Base-by-base conservation (phyloP, 495 filamentous ascomycete genomes). In the Amniculicola lignicola region DNA sequence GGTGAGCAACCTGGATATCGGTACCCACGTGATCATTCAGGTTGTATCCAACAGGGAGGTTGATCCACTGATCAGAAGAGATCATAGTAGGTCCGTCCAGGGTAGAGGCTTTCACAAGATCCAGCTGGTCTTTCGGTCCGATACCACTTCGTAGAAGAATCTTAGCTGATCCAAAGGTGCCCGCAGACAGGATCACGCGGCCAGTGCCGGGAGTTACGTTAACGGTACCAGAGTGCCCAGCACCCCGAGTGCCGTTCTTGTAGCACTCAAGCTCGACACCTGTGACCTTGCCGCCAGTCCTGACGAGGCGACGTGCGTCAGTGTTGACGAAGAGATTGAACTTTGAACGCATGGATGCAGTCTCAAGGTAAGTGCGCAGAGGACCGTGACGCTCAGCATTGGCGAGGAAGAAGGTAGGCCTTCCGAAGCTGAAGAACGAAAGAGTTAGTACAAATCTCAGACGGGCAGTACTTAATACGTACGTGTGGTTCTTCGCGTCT, bases 11-110 rank as follows among this genome's bases (percentile, higher is more conserved):
- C 43, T 82, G 76, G 16, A 82, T 77, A 62, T 86, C 79, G 52
- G 87, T 88, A 68, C 49, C 49, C 12, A 62, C 58, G 66, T 90
- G 86, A 64, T 89, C 86, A 52, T 82, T 78, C 39, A 89, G 67
- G 62, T 86, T 88, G 63, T 85, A 77, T 15, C 87, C 86, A 12
- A 90, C 86, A 23, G 87, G 86, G n/a, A 87, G 74, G 52, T 81
- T 73, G 64, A 90, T 85, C 85, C 85, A 89, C 21, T 80, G 64
- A 25, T 82, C 83, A 59, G 73, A 79, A 61, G 75, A 76, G 66
- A 81, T 77, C 38, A 69, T 66, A 25, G 52, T 64, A 11, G 48
- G 10, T 9, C 64, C 64, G 35, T 70, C 67, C 4, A 31, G 49
- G 11, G 57, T 11, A 28, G 61, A 65, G 21, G 19, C 39, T 42